phyloP scores from a whole-genome alignment of 148 eudicot species.

The Heliosperma pusillum region DNA sequence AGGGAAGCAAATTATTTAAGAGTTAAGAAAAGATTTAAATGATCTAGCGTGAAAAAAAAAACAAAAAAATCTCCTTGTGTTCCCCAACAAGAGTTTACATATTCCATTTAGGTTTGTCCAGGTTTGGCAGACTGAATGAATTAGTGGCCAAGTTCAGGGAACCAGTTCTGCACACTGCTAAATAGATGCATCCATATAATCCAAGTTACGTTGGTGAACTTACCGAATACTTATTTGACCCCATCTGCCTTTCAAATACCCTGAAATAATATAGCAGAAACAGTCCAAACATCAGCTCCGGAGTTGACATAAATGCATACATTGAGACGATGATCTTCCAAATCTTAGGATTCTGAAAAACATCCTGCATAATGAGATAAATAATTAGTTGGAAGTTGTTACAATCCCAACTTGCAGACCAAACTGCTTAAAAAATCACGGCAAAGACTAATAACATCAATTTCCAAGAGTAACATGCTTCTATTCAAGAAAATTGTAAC shows the following conservation, averaged over 20 bases:
- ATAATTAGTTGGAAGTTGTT: neutral
- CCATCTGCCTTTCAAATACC: slow-evolving; percentile 94
- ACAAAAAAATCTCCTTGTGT: too few relatives aligned
- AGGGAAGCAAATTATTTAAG: too few relatives aligned
- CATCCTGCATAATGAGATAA: slow-evolving; percentile 48
- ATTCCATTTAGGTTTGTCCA: too few relatives aligned
- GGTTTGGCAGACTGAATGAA: neutral
- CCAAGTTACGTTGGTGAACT: slow-evolving; percentile 26
- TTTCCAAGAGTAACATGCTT: neutral
- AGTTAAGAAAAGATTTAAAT: too few relatives aligned
- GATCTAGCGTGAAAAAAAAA: too few relatives aligned
- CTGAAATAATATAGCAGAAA: slow-evolving; percentile 91
- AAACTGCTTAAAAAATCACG: neutral
- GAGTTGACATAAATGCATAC: slow-evolving; percentile 84
- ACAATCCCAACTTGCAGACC: neutral
- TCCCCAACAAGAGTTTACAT: too few relatives aligned
- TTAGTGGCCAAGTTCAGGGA: neutral
- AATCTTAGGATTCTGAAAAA: slow-evolving; percentile 66
- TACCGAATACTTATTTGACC: slow-evolving; percentile 90
- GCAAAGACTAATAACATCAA: neutral
- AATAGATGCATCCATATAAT: neutral
- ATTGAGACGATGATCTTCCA: slow-evolving; percentile 81
- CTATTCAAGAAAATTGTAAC: too few relatives aligned
- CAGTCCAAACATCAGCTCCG: slow-evolving; percentile 79
- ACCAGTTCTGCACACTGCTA: neutral